These are phyloP conservation scores for Aspergillus incahuasiensis DNA, from an alignment of 495 filamentous ascomycete species.

Conservation along the genomic window DNA sequence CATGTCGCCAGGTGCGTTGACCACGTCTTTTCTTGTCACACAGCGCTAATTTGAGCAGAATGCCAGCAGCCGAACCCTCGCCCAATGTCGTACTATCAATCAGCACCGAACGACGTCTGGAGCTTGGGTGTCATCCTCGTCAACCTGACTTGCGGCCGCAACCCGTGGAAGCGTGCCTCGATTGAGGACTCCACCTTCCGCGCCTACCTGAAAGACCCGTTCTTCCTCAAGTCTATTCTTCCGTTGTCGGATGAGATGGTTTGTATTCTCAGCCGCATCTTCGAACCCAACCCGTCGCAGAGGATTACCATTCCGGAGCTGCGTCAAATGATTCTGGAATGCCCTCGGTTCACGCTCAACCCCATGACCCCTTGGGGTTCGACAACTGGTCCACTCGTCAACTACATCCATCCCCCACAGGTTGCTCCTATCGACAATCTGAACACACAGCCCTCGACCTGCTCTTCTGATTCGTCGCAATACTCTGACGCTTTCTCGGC, in stretches of 20 bases:
- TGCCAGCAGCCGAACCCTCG: conserved; percentile 83
- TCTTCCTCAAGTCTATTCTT: conserved; percentile 88
- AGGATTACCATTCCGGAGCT: conserved; percentile 83
- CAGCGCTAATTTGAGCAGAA: conserved; percentile 52
- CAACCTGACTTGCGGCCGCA: conserved; percentile 95
- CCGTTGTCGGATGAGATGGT: conserved; percentile 89
- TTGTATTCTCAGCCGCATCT: conserved; percentile 80
- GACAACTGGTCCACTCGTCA: conserved; percentile 23
- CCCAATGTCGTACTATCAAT: conserved; percentile 76
- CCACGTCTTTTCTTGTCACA: background rate
- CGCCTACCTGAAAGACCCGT: conserved; percentile 79
- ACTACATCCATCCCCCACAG: conserved; percentile 26
- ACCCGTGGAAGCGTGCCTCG: conserved; percentile 96
- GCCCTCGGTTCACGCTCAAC: conserved; percentile 65
- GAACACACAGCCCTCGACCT: conserved; percentile 36
- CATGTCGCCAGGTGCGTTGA: conserved; percentile 89
- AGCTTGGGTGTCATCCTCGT: conserved; percentile 95
- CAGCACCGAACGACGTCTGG: conserved; percentile 96
- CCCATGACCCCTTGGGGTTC: conserved; percentile 31
- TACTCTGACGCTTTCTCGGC: conserved; percentile 42
- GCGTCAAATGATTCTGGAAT: conserved; percentile 68
- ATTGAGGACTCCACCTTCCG: conserved; percentile 92
- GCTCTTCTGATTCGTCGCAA: conserved; percentile 38
- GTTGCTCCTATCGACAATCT: conserved; percentile 28
- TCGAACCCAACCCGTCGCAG: conserved; percentile 81